phyloP scores from a whole-genome alignment of 441 rosid species.

The Gossypium schwendimanii region DNA sequence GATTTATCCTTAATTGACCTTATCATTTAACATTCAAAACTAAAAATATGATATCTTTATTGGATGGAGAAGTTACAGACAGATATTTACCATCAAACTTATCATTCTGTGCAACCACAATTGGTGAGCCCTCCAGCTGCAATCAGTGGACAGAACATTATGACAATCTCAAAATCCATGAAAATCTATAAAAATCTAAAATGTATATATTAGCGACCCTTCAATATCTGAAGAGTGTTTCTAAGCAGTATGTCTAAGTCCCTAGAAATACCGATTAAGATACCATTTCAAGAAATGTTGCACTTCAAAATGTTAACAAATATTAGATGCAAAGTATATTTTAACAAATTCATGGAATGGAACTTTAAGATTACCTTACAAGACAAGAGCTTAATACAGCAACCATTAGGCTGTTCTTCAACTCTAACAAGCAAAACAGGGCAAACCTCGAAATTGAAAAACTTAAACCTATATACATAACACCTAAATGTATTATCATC shows the following conservation, averaged over 20 bases:
- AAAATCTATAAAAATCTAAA: not conserved
- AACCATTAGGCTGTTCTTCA: constrained; percentile 78
- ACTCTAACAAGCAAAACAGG: constrained; percentile 85
- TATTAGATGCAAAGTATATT: not conserved
- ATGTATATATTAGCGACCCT: not conserved
- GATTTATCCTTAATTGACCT: not conserved
- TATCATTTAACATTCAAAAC: not conserved
- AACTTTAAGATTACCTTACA: constrained; percentile 47
- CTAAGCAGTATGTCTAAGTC: not conserved
- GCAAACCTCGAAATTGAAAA: constrained; percentile 80
- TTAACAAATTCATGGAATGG: not conserved
- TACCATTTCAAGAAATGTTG: not conserved
- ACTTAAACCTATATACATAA: constrained; percentile 70
- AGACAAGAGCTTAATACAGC: constrained; percentile 84
- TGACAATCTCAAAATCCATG: not conserved
- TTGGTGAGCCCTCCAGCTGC: constrained; percentile 93
- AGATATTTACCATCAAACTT: constrained; percentile 74
- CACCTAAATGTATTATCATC: constrained; percentile 84
- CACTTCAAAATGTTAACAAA: not conserved
- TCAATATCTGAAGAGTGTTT: not conserved
- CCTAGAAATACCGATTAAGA: not conserved
- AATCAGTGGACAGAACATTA: constrained; percentile 18
- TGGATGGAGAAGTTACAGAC: not conserved
- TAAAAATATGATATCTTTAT: not conserved
- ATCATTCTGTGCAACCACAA: constrained; percentile 83